These are phyloP conservation scores for Zea mays DNA, from an alignment of 176 grass and related monocot species.

Conservation along the genomic window Zm-B73-REFERENCE-NAM-5.0 NC_050099.1:29179501-29180000, in stretches of 20 bases:
- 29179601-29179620: neutral
- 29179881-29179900: conserved; percentile 52
- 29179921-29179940: conserved; percentile 15
- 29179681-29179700: conserved; percentile 85
- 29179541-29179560: conserved; percentile 84
- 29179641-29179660: conserved; percentile 78
- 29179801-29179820: conserved; percentile 57
- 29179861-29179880: conserved; percentile 93
- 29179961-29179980: conserved; percentile 80
- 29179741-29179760: conserved; percentile 92
- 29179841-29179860: conserved; percentile 89
- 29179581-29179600: neutral
- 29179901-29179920: conserved; percentile 24
- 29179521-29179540: conserved; percentile 84
- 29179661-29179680: conserved; percentile 67
- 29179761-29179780: conserved; percentile 90
- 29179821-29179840: conserved; percentile 91
- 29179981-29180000: conserved; percentile 77
- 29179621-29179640: conserved; percentile 20
- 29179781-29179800: conserved; percentile 76
- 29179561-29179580: neutral
- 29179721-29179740: conserved; percentile 88
- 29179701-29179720: conserved; percentile 81
- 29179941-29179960: conserved; percentile 42
- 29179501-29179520: conserved; percentile 84